Base-by-base conservation (phyloP, 768 basidiomycete species). In the Boletus insuetus region DNA sequence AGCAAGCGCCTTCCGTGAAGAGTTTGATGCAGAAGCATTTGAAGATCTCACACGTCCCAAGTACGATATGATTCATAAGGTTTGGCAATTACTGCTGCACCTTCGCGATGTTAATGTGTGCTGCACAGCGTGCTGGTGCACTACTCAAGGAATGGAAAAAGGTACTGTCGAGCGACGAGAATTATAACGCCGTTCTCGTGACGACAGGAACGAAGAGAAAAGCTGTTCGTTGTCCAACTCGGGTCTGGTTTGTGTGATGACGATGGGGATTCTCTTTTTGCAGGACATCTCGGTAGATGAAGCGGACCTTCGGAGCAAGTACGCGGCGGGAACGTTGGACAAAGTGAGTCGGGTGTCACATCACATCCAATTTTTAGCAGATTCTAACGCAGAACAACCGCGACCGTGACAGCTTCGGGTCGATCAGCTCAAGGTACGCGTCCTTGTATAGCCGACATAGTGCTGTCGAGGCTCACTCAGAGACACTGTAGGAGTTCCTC, bases 1-100 rank as follows among this genome's bases (percentile, higher is more conserved):
- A 72, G 92, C 96, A 9, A 86, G 84, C 51, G 97, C 97, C 0
- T 95, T 98, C 73, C 85, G 90, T 49, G 91, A 97, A 66, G 84
- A 94, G 55, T 97, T 87, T 59, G 85, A 96, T 66, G 76, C 80
- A 2, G 82, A 84, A 53, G 73, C 82, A 0, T 91, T 92, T 56
- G 86, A 90, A 58, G 96, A 99, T 71, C 73, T 86, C 61, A 94
- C 95, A 0, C 68, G 80, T 55, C 95, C 95, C 5, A 86, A 89
- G 62, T 74, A 83, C 45, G 82, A 85, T 54, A 78, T 81, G 67
- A 93, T 98, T 52, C 88, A 92, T 64, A 84, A 89, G 78, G 92
- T 91, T 55, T 49, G 76, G 55, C 8, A 1, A 35, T 46, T 19
- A 6, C 16, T 3, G 22, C 49, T 32, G 5, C 24, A 16, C 39